Base-by-base conservation (phyloP, 129 eudicot species). In the Pulicaria dysenterica region DNA sequence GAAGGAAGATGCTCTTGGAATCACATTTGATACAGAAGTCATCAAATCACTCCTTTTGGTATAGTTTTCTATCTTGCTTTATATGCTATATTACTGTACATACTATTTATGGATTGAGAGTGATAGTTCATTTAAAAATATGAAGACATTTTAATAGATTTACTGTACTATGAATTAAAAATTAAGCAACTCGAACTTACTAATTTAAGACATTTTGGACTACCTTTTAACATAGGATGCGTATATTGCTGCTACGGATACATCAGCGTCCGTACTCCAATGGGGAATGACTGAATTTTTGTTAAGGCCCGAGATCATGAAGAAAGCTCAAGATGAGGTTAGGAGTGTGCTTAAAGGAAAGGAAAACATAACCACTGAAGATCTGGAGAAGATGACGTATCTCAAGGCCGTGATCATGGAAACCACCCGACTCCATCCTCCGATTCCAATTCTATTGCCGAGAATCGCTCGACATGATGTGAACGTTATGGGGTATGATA, bases 1-100 rank as follows among this genome's bases (percentile, higher is more conserved):
- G 34, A 73, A 64, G 65, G 85, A 83, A 19, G 77, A 83, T 50
- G 3, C 65, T 5, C 38, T 54, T 45, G 86, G 85, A 31, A 70
- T 53, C 7, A 24, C 85, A 9, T 61, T 85, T 37, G 83, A 83
- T 11, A 55, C 62, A 31, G 88, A 77, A 7, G 79, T 73, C 64
- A 57, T 85, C 76, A 88, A 88, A 66, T 91, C 85, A 54, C 51
- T 88, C 51, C 57, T 88, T 49, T 17, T 83, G 85, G 91, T 86
- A 76, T 14, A 43, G 17, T 6, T 54, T 31, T 45, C 8, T 2
- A 44, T 9, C 10, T 64, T 15, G n/a, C 5, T 39, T 62, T 14
- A n/a, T 12, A 12, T 6, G 13, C 12, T 31, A 24, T 57, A 8
- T 24, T 24, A 2, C 31, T 24, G 31, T 24, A 24, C 31, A 24